phyloP scores from a whole-genome alignment of 495 filamentous ascomycete genomes.

The Penicillium roqueforti region DNA sequence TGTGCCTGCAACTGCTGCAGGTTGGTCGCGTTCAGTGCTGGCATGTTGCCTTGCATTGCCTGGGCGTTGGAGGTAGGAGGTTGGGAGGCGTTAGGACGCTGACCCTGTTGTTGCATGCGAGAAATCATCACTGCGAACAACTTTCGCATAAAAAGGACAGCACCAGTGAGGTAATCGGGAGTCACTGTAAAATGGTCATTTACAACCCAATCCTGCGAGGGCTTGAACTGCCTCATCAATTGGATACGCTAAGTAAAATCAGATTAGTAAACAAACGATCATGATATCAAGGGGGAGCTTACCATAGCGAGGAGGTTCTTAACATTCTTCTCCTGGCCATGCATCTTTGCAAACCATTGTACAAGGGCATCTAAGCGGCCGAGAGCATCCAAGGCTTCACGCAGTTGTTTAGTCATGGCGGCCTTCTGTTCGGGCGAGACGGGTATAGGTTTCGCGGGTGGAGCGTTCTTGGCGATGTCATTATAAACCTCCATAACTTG shows the following conservation, averaged over 20 bases:
- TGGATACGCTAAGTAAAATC: conserved; percentile 45
- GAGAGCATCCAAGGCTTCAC: conserved; percentile 39
- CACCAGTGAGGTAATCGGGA: conserved; percentile 51
- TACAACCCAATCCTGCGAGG: conserved; percentile 46
- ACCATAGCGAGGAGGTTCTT: conserved; percentile 45
- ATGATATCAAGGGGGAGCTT: conserved; percentile 12
- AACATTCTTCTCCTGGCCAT: conserved; percentile 40
- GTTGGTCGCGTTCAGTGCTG: conserved; percentile 61
- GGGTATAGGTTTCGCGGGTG: conserved; percentile 25
- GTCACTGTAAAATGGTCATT: conserved; percentile 56
- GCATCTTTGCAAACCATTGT: conserved; percentile 34
- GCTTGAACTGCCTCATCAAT: conserved; percentile 55
- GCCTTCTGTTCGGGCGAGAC: conserved; percentile 42
- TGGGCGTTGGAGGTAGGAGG: conserved; percentile 22
- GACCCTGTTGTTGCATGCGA: conserved; percentile 35
- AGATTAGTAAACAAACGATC: conserved; percentile 19
- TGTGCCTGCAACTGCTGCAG: conserved; percentile 54
- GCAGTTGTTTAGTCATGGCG: conserved; percentile 47
- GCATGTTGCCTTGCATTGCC: conserved; percentile 31
- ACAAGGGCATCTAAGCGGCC: conserved; percentile 41
- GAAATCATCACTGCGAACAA: conserved; percentile 42
- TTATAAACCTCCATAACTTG: conserved; percentile 36
- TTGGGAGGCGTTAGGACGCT: conserved; percentile 28
- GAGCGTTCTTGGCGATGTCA: conserved; percentile 36
- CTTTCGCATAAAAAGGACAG: conserved; percentile 43